phyloP scores from a whole-genome alignment of 225 moss, liverwort and hornwort genomes.

The Sphagnum tenellum region DNA sequence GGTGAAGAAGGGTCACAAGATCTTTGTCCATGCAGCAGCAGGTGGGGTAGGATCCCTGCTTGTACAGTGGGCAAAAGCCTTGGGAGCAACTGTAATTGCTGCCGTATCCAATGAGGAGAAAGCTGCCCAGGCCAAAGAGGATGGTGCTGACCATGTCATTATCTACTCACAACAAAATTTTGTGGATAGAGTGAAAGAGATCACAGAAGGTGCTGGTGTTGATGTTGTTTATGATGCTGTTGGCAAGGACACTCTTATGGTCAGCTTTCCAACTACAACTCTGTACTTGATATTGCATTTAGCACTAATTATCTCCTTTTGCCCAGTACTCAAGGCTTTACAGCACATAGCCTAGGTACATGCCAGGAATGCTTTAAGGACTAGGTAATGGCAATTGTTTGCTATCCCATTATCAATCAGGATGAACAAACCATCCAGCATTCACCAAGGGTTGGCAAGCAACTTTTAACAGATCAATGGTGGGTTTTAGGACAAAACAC shows the following conservation, averaged over 20 bases:
- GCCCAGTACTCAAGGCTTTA: no score
- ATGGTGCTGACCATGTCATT: slow-evolving; percentile 78
- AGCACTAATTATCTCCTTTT: no score
- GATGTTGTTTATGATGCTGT: slow-evolving; percentile 79
- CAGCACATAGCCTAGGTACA: no score
- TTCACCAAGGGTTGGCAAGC: no score
- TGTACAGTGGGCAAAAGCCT: slow-evolving; percentile 66
- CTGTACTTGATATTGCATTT: no score
- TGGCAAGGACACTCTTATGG: slow-evolving; percentile 77
- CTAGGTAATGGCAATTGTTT: no score
- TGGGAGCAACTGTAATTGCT: slow-evolving; percentile 80
- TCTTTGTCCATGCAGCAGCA: slow-evolving; percentile 82
- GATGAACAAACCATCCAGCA: no score
- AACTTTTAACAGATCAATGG: no score
- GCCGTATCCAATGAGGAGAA: slow-evolving; percentile 77
- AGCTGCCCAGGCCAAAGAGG: slow-evolving; percentile 54
- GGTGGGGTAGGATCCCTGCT: slow-evolving; percentile 73
- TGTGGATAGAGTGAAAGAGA: slow-evolving; percentile 59
- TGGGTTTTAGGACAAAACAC: no score
- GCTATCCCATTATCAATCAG: no score
- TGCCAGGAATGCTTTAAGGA: no score
- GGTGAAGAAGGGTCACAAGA: slow-evolving; percentile 63
- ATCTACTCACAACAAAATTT: slow-evolving; percentile 62
- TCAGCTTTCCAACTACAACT: slow-evolving; percentile 4
- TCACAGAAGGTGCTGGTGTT: slow-evolving; percentile 61